Percentiles rank a stretch among this genome's conserved stretches.
These are phyloP conservation scores for Pichia sp. DNA, from an alignment of 1,139 yeast genomes.

Conservation along the genomic window DNA sequence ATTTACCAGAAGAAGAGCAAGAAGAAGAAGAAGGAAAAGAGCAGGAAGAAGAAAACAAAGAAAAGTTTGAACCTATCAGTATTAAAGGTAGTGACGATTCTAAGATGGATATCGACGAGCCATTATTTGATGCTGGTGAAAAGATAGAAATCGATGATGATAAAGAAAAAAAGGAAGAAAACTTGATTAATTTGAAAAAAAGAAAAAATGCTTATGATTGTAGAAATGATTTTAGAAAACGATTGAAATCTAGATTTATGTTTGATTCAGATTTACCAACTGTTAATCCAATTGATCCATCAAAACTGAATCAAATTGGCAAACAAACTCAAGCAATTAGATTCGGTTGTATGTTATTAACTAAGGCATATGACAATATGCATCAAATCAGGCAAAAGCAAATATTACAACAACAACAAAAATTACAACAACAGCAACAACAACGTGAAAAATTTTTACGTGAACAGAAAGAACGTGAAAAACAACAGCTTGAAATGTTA, in stretches of 20 bases:
- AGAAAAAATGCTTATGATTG: conserved; percentile 49
- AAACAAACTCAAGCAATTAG: conserved; percentile 85
- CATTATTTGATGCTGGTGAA: conserved; percentile 9
- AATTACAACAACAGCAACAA: conserved; percentile 43
- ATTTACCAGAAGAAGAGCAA: conserved; percentile 21
- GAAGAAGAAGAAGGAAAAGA: conserved; percentile 30
- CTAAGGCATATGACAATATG: conserved; percentile 74
- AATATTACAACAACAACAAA: conserved; percentile 46
- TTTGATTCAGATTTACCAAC: conserved; percentile 62
- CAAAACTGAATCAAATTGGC: conserved; percentile 70
- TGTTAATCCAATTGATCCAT: conserved; percentile 60
- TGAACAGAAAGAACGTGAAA: conserved; percentile 12
- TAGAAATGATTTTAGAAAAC: conserved; percentile 41
- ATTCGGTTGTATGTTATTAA: conserved; percentile 84
- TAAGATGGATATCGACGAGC: too few relatives aligned
- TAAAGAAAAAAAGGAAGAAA: conserved; percentile 17
- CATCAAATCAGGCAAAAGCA: conserved; percentile 37
- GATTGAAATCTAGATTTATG: conserved; percentile 68
- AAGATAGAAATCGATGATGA: conserved; percentile 21
- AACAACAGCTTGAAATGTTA: conserved; percentile 2
- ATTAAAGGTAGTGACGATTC: too few relatives aligned
- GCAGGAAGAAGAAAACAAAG: conserved; percentile 24
- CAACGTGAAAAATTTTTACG: conserved; percentile 37
- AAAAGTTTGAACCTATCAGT: too few relatives aligned
- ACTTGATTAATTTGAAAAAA: conserved; percentile 29